Percentiles rank a stretch among this genome's conserved stretches.
These are phyloP conservation scores for Flaveria sonorensis DNA, from an alignment of 129 eudicot genomes.

Conservation along the genomic window DNA sequence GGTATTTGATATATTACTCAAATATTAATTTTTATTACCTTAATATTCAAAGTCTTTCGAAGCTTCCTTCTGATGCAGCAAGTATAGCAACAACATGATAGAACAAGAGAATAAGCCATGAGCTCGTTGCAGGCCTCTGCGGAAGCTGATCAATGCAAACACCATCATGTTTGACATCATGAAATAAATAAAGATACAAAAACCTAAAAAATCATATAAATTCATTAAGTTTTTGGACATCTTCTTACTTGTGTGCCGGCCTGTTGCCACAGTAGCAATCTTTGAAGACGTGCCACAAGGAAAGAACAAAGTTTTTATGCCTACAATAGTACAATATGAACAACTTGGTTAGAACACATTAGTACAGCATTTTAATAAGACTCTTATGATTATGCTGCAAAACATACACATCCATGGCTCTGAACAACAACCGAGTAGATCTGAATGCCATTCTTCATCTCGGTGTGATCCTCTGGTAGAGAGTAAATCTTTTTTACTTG, in stretches of 20 bases:
- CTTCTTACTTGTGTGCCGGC: conserved; percentile 21
- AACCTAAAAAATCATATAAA: not conserved
- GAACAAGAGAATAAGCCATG: conserved; percentile 79
- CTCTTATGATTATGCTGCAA: not conserved
- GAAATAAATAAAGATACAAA: not conserved
- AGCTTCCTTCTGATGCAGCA: conserved; percentile 87
- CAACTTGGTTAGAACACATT: not conserved
- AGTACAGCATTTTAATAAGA: not conserved
- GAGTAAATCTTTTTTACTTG: conserved; percentile 58
- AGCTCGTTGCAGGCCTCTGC: conserved; percentile 71
- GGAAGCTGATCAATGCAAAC: conserved; percentile 56
- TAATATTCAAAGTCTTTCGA: conserved; percentile 61
- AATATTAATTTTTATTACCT: conserved; percentile 33
- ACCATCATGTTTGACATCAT: conserved; percentile 1
- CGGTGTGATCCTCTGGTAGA: conserved; percentile 55
- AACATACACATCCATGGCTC: conserved; percentile 89
- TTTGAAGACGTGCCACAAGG: conserved; percentile 24
- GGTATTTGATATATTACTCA: not conserved
- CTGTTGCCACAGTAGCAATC: conserved; percentile 23
- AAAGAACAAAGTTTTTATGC: conserved; percentile 47
- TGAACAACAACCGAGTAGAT: conserved; percentile 92
- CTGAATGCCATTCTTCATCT: conserved; percentile 82
- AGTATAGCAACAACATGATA: conserved; percentile 96
- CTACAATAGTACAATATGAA: conserved; percentile 39
- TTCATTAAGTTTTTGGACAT: conserved; percentile 14